Base-by-base conservation (phyloP, 2,329 filamentous ascomycete genomes). In the Chrysosporium queenslandicum region DNA sequence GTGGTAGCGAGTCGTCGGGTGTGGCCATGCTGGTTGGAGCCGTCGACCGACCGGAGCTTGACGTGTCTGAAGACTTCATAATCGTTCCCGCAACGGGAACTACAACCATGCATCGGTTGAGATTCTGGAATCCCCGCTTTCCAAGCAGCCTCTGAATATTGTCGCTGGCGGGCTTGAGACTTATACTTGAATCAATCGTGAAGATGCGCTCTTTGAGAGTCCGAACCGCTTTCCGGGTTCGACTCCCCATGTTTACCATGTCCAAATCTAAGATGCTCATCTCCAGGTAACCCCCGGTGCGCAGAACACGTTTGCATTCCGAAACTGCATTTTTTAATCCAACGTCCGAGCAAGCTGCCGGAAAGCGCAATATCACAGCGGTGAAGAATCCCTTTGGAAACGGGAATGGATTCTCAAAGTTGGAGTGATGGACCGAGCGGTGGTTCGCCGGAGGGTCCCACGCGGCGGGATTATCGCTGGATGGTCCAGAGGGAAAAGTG, bases 211-310 rank as follows among this genome's bases (percentile, higher is more conserved):
- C 69, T 53, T 76, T 76, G 16, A 76, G 61, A 27, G 62, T 64
- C 4, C 72, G 66, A 30, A 75, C 66, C 0, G 71, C 71, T 59
- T 68, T 70, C 32, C 73, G 66, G 14, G 72, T 71, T 41, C 66
- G 67, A 9, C 65, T 69, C 2, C 73, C 73, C 71, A 76, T 74
- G 53, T 75, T 75, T 39, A 74, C 66, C 64, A 75, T 71, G 53
- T 76, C 73, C n/a, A 74, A 62, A 53, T 76, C 73, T 8, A 75
- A 61, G 4, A 75, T 60, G 52, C 69, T 74, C 65, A 75, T 68
- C 58, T 76, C 73, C 6, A 76, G 57, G 56, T 74, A 74, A 0
- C 73, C 73, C 7, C 73, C 73, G 0, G 72, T 66, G n/a, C 71
- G 68, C 9, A 76, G 66, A 4, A 75, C 72, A 18, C 73, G 68